Percentiles rank a stretch among this genome's conserved stretches.
Evolutionary conservation across 1,139 yeast species (phyloP).

Genomic region (Oligophagozyma castellii): DNA sequence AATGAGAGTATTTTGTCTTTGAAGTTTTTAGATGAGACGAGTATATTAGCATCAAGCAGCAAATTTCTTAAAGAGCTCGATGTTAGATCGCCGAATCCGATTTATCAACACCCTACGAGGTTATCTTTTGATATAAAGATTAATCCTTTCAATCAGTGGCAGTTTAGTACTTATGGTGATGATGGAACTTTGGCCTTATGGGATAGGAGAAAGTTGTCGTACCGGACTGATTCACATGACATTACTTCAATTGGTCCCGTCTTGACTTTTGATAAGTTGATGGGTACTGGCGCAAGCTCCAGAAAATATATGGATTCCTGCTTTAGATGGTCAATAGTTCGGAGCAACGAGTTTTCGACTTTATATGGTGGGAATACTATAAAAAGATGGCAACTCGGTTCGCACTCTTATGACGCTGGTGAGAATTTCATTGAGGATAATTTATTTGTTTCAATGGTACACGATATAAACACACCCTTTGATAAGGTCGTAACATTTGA

Average conservation of each 20-base stretch:
- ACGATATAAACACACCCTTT: slow-evolving; percentile 61
- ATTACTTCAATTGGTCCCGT: slow-evolving; percentile 30
- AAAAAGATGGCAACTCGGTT: slow-evolving; percentile 72
- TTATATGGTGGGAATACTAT: slow-evolving; percentile 67
- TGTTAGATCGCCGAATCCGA: slow-evolving; percentile 52
- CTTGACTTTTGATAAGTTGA: slow-evolving; percentile 49
- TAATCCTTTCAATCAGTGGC: slow-evolving; percentile 51
- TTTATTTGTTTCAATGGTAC: slow-evolving; percentile 61
- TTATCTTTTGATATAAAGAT: slow-evolving; percentile 55
- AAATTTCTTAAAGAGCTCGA: slow-evolving; percentile 73
- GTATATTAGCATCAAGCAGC: slow-evolving; percentile 61
- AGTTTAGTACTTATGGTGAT: slow-evolving; percentile 65
- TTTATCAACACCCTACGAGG: slow-evolving; percentile 63
- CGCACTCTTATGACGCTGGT: slow-evolving; percentile 10
- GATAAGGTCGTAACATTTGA: slow-evolving; percentile 80
- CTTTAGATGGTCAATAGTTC: slow-evolving; percentile 55
- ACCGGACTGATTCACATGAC: slow-evolving; percentile 1
- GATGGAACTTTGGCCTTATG: slow-evolving; percentile 78
- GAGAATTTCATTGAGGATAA: slow-evolving; percentile 29
- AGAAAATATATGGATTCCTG: slow-evolving; percentile 50
- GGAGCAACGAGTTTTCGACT: slow-evolving; percentile 66
- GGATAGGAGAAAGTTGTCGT: slow-evolving; percentile 63
- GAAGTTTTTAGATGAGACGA: slow-evolving; percentile 49
- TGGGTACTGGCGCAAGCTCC: slow-evolving; percentile 42
- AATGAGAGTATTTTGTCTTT: slow-evolving; percentile 66